Conservation (phyloP, 345 rosid species). For the Punica granatum region DNA sequence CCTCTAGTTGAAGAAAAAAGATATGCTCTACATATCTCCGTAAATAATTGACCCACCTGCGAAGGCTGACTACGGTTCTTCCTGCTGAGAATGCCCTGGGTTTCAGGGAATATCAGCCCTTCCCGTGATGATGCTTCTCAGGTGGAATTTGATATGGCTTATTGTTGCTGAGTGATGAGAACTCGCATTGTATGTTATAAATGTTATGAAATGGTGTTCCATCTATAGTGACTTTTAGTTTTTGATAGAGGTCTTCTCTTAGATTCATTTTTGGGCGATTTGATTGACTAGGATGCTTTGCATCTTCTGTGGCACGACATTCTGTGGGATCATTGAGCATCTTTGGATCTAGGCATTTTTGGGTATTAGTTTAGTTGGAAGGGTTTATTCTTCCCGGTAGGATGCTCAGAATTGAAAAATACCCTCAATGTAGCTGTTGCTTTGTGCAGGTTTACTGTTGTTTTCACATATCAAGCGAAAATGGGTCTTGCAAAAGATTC, state of each 20-base stretch:
- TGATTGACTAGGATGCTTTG: not conserved
- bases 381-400: too few species aligned
- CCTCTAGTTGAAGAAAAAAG: not conserved
- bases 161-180: not conserved
- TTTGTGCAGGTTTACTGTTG: too few species aligned
- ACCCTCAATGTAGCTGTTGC: too few species aligned
- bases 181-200: not conserved
- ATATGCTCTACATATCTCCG: not conserved
- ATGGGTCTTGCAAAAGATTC: too few species aligned
- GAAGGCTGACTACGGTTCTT: conserved; percentile 41
- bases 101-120: conserved; percentile 18
- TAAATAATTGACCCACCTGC: conserved; percentile 23
- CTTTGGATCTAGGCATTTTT: too few species aligned
- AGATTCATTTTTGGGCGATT: not conserved
- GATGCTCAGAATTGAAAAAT: too few species aligned
- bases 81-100: not conserved
- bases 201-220: not conserved
- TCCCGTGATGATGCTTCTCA: conserved; percentile 42
- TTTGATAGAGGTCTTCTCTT: not conserved
- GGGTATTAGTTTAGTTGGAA: too few species aligned
- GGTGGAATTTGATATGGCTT: conserved; percentile 17
- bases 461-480: too few species aligned
- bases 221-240: not conserved
- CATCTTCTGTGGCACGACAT: not conserved
- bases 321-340: too few species aligned